Evolutionary conservation across 2,329 filamentous ascomycete species (phyloP), one percentile per base, ranked within the genome.

Genomic region (Arthrobotrys conoides): DNA sequence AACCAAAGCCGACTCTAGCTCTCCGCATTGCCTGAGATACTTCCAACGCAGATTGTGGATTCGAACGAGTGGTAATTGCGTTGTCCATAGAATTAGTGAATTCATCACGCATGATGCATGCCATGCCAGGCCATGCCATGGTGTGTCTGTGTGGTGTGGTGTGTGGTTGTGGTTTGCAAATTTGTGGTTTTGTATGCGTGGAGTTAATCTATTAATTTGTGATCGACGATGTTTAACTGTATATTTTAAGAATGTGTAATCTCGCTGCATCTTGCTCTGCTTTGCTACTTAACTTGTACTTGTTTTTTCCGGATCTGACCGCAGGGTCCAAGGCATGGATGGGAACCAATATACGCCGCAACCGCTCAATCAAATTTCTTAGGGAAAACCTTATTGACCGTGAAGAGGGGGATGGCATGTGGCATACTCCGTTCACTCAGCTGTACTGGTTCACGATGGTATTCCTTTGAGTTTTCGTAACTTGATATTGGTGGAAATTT

Each of bases 401-500:
- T 30, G 20, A 57, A 46, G n/a, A 33, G 41, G 33, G 33, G 20
- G 59, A 53, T 3, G n/a, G 14, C 27, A 30, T 53, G 20, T 59
- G 57, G 33, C 55, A 61, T 61, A n/a, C 53, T 59, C 53, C 53
- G 57, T 61, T 8, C 46, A 71, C 27, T 41, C 30, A 48, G 18
- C 33, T 18, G 27, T 38, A n/a, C 14, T 41, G 38, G 22, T 51
- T 55, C 24, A 30, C 18, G 41, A 51, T 65, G 24, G 10, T 49
- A 16, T 48, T 33, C 22, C 24, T 68, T 41, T 18, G 36, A 51
- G 8, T 41, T n/a, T n/a, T 24, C 36, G 38, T 30, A 46, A 27
- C 38, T 27, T 65, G 46, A 65, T 71, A 71, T 71, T 71, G 68
- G 68, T 71, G 68, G 68, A 71, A 65, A 71, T 71, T 71, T 55